A percentile compares a stretch with the other conserved stretches of the same genome.
Evolutionary conservation across 441 rosid genomes (phyloP).

Genomic region (Croton laevigatus): DNA sequence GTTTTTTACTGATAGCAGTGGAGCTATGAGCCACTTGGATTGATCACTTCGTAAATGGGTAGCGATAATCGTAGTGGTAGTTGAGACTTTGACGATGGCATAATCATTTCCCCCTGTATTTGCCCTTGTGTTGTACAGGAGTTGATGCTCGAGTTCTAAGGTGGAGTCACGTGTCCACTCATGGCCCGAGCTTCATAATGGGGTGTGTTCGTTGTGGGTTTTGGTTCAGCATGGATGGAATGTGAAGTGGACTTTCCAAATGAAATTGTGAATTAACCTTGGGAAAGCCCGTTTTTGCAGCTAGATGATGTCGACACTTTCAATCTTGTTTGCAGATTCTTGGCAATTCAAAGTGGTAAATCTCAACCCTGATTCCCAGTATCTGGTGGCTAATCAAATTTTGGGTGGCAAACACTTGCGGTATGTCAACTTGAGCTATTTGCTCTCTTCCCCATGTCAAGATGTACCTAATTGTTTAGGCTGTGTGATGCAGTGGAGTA

Average conservation of each 20-base stretch:
- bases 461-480: constrained; percentile 23
- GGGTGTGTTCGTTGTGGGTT: constrained; percentile 35
- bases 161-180: constrained; percentile 54
- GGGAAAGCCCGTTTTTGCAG: constrained; percentile 31
- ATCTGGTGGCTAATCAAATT: constrained; percentile 25
- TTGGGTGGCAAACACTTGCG: constrained; percentile 22
- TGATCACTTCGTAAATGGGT: constrained; percentile 39
- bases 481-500: constrained; percentile 14
- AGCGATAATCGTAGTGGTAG: constrained; percentile 47
- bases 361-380: constrained; percentile 22
- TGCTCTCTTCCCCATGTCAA: constrained; percentile 19
- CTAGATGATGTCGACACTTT: constrained; percentile 24
- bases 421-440: constrained; percentile 29
- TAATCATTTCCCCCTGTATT: constrained; percentile 77
- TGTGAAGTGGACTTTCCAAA: constrained; percentile 37
- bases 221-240: constrained; percentile 40
- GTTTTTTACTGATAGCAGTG: constrained; percentile 36
- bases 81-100: constrained; percentile 53
- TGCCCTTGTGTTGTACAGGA: constrained; percentile 74
- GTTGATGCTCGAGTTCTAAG: constrained; percentile 59
- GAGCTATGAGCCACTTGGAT: constrained; percentile 42
- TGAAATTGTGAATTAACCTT: constrained; percentile 35
- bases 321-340: constrained; percentile 33
- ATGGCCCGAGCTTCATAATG: constrained; percentile 49
- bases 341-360: constrained; percentile 31